Conservation (phyloP, 441 rosid genomes). For the Theobroma grandiflorum region DNA sequence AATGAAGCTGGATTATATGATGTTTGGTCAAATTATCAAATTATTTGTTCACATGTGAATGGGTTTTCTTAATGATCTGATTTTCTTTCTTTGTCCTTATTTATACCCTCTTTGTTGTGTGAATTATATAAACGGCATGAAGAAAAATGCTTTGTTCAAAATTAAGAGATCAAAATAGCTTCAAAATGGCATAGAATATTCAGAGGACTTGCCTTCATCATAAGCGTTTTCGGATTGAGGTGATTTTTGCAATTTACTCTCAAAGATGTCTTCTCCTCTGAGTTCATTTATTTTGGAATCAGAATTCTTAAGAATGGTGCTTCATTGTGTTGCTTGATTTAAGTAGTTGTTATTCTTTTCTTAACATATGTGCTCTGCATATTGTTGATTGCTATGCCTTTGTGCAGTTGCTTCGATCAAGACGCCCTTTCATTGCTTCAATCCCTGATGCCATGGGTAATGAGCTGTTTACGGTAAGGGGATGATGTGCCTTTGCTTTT, state of each 20-base stretch:
- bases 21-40: background rate
- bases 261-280: background rate
- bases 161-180: background rate
- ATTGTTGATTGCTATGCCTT: background rate
- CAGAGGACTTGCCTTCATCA: background rate
- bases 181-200: background rate
- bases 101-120: background rate
- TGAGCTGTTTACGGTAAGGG: constrained; percentile 83
- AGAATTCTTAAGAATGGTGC: background rate
- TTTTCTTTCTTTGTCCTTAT: background rate
- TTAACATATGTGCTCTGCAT: background rate
- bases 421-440: constrained; percentile 93
- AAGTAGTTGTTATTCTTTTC: background rate
- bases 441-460: constrained; percentile 78
- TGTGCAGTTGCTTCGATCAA: constrained; percentile 77
- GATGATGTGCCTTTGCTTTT: constrained; percentile 22
- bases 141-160: background rate
- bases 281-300: background rate
- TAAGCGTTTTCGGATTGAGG: background rate
- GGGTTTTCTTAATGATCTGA: background rate
- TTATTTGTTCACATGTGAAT: background rate
- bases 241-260: background rate
- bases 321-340: background rate
- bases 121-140: constrained; percentile 1
- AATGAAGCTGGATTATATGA: background rate